A percentile compares a stretch with the other conserved stretches of the same genome.
These are phyloP conservation scores for Chimonanthus salicifolius DNA, from an alignment of 164 flowering plant species.

Conservation along the genomic window DNA sequence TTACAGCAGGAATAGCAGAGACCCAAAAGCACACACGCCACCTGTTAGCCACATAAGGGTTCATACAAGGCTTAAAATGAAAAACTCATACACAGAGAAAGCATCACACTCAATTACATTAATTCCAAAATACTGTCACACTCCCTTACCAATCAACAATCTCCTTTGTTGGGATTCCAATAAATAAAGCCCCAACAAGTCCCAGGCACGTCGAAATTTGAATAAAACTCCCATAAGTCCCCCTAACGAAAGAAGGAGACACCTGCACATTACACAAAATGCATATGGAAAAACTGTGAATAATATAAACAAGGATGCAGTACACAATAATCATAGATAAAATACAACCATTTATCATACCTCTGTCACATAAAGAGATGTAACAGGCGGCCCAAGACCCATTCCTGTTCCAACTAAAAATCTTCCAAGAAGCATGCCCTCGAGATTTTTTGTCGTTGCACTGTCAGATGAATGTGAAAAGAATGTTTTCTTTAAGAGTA, in stretches of 20 bases:
- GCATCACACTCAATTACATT: not conserved
- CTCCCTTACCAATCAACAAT: constrained; percentile 66
- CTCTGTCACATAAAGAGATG: constrained; percentile 72
- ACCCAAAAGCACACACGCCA: constrained; percentile 97
- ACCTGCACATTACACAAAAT: constrained; percentile 17
- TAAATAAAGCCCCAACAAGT: constrained; percentile 62
- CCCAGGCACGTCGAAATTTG: constrained; percentile 98
- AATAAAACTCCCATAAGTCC: constrained; percentile 92
- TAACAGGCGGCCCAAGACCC: constrained; percentile 72
- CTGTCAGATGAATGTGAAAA: constrained; percentile 20
- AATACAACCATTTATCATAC: constrained; percentile 22
- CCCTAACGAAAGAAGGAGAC: constrained; percentile 78
- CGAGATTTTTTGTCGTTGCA: constrained; percentile 44
- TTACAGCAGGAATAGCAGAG: constrained; percentile 75
- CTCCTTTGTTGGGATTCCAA: constrained; percentile 80
- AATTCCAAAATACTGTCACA: not conserved
- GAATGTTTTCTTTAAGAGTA: not conserved
- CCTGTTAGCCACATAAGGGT: constrained; percentile 33
- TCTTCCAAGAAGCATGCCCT: constrained; percentile 70
- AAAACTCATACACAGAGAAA: not conserved
- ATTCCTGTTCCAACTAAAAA: constrained; percentile 66
- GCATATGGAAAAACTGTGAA: not conserved
- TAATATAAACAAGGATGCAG: not conserved
- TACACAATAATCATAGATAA: not conserved
- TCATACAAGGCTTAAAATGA: not conserved